Evolutionary conservation across 1,139 yeast species (phyloP), one percentile per base, ranked within the genome.

Genomic region (Kodamaea plutei): DNA sequence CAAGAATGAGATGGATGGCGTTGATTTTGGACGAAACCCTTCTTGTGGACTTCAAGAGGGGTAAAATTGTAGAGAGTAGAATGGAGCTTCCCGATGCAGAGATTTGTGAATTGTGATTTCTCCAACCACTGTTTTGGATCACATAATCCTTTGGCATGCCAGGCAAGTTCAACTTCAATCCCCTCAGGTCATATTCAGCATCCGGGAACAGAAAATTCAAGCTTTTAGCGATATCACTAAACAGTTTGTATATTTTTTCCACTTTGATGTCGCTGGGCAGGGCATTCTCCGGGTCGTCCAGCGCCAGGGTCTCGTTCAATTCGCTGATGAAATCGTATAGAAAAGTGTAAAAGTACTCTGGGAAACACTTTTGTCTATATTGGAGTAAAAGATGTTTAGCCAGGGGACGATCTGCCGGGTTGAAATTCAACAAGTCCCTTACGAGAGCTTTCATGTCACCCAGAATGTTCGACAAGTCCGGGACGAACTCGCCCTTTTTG

Each of bases 1-100:
- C 87, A 8, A 87, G 53, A 3, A 91, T 70, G 34, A 89, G 56
- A 45, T 88, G 93, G 43, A 94, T 70, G 0, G 91, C 93, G 45
- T 76, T 75, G 4, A 82, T 54, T 43, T 87, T 72, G 17, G 81
- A 75, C 0, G 72, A 54, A 0, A 87, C 79, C 18, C 76, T 73
- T 7, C 73, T 71, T 0, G 88, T 69, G 33, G 84, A 76, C 39
- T 88, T 69, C 19, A 84, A 52, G 6, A 81, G 67, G 2, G 94
- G 76, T 33, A 80, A 73, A 0, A 88, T 64, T 20, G 79, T 56
- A 12, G 83, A 68, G 3, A 89, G 61, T 8, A 85, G 57, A 3
- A 91, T 68, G 22, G 56, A 0, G 81, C 71, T 73, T 73, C 36
- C 66, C 65, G 40, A 52, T 59, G 4, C 50, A 40, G 32, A 38